Evolutionary conservation across 192 early-diverging fungal genomes (phyloP), one percentile per base, ranked within the genome.

Genomic region (Backusella tuberculispora): DNA sequence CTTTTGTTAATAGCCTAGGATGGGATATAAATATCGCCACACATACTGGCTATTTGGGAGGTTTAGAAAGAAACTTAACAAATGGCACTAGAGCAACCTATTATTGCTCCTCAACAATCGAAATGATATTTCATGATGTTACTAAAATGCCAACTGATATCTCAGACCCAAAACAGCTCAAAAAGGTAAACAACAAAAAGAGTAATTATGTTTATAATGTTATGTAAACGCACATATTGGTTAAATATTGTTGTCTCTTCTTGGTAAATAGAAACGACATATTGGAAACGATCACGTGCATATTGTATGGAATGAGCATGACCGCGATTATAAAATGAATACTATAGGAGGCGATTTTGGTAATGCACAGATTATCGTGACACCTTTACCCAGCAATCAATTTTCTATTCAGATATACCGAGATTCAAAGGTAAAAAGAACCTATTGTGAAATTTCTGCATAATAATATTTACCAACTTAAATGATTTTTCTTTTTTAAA

Each of bases 271-370:
- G 94, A 99, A 99, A 91, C 92, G 98, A 6, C 98, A 99, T 73
- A 94, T 99, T 79, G 98, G 98, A 29, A 99, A 99, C 77, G 97
- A 99, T 76, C 97, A 98, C 77, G 95, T 99, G 7, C 98, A 99
- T 73, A 95, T 99, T 66, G 87, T 99, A 10, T 99, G 96, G 96
- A 98, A 97, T 78, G 98, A 99, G 76, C 94, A 97, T 71, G 83
- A 86, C 42, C 87, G 94, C 74, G 91, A 95, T 41, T 99, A 98
- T 76, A 84, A 91, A 41, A 87, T 89, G n/a, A 88, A 87, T 44
- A 99, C 98, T 1, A 99, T 99, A 56, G 94, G 95, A 4, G 98
- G 98, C 60, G 98, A 98, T 80, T 99, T 98, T 87, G 98, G 96
- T 41, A 99, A 99, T 74, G 96, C 94, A 1, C 90, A 95, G 75